phyloP scores from a whole-genome alignment of 2,329 filamentous ascomycete species.

The Aspergillus fumigatiaffinis region DNA sequence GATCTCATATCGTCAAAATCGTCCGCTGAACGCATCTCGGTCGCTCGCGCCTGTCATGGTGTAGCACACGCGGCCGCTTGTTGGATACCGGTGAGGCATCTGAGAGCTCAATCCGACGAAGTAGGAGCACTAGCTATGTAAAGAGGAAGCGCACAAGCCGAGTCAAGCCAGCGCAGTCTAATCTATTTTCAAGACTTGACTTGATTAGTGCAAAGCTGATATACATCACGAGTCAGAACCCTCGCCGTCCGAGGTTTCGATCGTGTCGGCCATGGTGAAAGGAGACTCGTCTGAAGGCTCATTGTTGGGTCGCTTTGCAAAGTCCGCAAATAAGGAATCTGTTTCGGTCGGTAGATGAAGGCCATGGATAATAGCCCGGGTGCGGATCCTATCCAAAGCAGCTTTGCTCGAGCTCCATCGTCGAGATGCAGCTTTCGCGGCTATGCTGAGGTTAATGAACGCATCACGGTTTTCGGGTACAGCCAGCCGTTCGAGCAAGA shows the following conservation, averaged over 20 bases:
- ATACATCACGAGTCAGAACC: neutral
- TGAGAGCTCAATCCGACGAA: neutral
- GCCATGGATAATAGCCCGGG: slow-evolving; percentile 15
- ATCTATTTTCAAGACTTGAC: neutral
- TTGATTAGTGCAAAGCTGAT: neutral
- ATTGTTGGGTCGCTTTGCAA: slow-evolving; percentile 4
- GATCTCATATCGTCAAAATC: neutral
- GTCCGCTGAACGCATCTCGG: neutral
- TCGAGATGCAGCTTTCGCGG: slow-evolving; percentile 20
- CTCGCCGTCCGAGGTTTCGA: neutral
- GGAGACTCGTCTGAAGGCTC: neutral
- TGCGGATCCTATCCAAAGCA: slow-evolving; percentile 12
- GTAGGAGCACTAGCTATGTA: neutral
- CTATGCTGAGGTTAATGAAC: slow-evolving; percentile 22
- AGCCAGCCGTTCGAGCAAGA: slow-evolving; percentile 21
- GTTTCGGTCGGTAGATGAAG: slow-evolving; percentile 20
- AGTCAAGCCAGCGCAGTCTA: neutral
- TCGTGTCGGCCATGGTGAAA: neutral
- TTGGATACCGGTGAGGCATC: neutral
- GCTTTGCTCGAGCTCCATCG: slow-evolving; percentile 16
- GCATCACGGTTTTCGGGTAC: slow-evolving; percentile 18
- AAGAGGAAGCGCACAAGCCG: neutral
- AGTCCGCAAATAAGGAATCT: slow-evolving; percentile 20
- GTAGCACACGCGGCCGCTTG: neutral
- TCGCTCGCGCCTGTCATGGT: neutral